phyloP scores from a whole-genome alignment of 23 red algal species.

The Agarophyton chilense region DNA sequence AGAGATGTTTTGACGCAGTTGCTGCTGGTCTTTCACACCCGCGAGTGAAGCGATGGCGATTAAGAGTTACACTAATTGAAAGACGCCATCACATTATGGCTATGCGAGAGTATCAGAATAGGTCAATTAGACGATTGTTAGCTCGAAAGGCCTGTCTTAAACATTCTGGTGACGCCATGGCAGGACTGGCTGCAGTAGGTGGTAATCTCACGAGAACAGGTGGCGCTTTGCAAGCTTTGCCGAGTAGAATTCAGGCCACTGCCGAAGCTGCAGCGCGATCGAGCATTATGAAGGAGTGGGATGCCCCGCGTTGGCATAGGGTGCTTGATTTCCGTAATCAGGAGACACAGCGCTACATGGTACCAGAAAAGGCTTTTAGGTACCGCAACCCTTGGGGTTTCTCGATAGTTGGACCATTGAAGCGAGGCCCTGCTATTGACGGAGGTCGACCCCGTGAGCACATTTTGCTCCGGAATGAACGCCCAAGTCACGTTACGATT shows the following conservation, averaged over 20 bases:
- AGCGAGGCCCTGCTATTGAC: conserved; percentile 77
- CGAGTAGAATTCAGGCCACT: conserved; percentile 51
- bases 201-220: conserved; percentile 59
- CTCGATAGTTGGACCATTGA: conserved; percentile 81
- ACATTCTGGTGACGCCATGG: conserved; percentile 42
- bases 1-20: conserved; percentile 70
- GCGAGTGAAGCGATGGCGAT: conserved; percentile 75
- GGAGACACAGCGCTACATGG: conserved; percentile 75
- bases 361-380: conserved; percentile 67
- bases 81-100: conserved; percentile 61
- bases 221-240: conserved; percentile 56
- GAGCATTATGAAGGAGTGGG: conserved; percentile 67
- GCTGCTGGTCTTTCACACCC: conserved; percentile 80
- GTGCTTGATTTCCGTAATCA: conserved; percentile 80
- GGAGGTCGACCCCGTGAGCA: conserved; percentile 84
- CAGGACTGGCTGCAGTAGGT: conserved; percentile 51
- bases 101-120: conserved; percentile 77
- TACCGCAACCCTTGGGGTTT: conserved; percentile 78
- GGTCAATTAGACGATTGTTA: conserved; percentile 53
- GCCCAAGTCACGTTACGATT: conserved; percentile 88
- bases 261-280: conserved; percentile 61
- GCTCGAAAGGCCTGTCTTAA: conserved; percentile 66
- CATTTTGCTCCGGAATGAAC: conserved; percentile 79
- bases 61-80: conserved; percentile 63
- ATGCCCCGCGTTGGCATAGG: conserved; percentile 74